phyloP scores from a whole-genome alignment of 73 alveolate species.

The Urostyla sp. region DNA sequence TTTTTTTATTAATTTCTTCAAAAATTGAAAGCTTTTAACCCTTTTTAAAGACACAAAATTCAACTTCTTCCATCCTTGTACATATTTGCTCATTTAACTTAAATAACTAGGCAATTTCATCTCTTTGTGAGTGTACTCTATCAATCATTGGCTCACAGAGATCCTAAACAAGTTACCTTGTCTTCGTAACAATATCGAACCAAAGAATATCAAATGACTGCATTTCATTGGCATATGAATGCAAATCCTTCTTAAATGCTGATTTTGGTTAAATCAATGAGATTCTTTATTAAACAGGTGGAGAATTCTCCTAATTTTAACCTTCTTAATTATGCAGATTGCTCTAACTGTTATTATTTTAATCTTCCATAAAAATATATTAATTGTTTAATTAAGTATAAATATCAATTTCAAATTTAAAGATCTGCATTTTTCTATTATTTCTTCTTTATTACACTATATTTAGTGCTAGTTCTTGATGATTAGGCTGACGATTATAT shows the following conservation, averaged over 20 bases:
- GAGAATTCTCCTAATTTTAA: too few species aligned
- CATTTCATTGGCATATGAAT: background rate
- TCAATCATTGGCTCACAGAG: conserved; percentile 25
- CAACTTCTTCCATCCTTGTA: conserved; percentile 13
- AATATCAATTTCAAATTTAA: too few species aligned
- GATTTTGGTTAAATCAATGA: too few species aligned
- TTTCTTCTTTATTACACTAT: too few species aligned
- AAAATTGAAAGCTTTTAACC: conserved; percentile 15
- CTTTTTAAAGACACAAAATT: conserved; percentile 3
- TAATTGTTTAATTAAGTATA: too few species aligned
- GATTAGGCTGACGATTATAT: background rate
- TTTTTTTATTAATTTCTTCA: conserved; percentile 3
- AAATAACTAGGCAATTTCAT: background rate
- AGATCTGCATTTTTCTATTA: too few species aligned
- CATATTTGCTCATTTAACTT: background rate
- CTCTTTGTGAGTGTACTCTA: background rate
- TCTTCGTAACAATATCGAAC: conserved; percentile 36
- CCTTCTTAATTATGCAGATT: too few species aligned
- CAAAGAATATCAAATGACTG: conserved; percentile 31
- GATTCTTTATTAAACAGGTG: too few species aligned
- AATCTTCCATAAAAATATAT: too few species aligned
- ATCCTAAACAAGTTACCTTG: conserved; percentile 10
- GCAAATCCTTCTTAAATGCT: background rate
- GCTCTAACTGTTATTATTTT: too few species aligned
- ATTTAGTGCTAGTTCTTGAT: conserved; percentile 29